Percentiles rank a stretch among this genome's conserved stretches.
phyloP scores from a whole-genome alignment of 345 rosid species.

The Anacardium occidentale region DNA sequence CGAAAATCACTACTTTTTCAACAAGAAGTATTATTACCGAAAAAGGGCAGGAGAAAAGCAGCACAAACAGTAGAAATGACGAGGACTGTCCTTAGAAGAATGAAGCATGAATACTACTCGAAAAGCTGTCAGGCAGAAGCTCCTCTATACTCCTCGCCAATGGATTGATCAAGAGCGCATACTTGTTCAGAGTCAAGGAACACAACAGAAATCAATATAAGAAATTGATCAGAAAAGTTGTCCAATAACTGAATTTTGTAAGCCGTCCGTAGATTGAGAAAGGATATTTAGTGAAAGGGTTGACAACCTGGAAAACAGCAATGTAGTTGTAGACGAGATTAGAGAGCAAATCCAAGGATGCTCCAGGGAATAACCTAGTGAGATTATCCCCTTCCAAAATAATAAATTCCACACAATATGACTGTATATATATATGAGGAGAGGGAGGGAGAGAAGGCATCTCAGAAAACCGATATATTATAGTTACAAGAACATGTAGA shows the following conservation, averaged over 20 bases:
- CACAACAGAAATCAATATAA: not conserved
- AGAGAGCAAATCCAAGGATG: slow-evolving; percentile 54
- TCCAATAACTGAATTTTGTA: not conserved
- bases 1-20: not conserved
- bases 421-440: slow-evolving; percentile 37
- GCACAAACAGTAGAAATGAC: slow-evolving; percentile 75
- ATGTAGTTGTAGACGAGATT: slow-evolving; percentile 14
- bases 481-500: not conserved
- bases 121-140: slow-evolving; percentile 55
- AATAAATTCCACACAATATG: slow-evolving; percentile 89
- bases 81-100: slow-evolving; percentile 66
- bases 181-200: slow-evolving; percentile 45
- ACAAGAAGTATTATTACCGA: slow-evolving; percentile 44
- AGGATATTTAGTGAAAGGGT: slow-evolving; percentile 93
- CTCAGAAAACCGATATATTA: slow-evolving; percentile 16
- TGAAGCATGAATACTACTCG: slow-evolving; percentile 57
- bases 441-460: slow-evolving; percentile 8
- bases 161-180: slow-evolving; percentile 81
- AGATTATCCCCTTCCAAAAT: slow-evolving; percentile 94
- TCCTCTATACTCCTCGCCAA: slow-evolving; percentile 90
- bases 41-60: slow-evolving; percentile 86
- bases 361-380: slow-evolving; percentile 73
- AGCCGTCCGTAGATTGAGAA: slow-evolving; percentile 18
- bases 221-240: not conserved
- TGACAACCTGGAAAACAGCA: slow-evolving; percentile 59